Conservation (phyloP, 768 basidiomycete genomes). For the Podaxis mareebaensis region DNA sequence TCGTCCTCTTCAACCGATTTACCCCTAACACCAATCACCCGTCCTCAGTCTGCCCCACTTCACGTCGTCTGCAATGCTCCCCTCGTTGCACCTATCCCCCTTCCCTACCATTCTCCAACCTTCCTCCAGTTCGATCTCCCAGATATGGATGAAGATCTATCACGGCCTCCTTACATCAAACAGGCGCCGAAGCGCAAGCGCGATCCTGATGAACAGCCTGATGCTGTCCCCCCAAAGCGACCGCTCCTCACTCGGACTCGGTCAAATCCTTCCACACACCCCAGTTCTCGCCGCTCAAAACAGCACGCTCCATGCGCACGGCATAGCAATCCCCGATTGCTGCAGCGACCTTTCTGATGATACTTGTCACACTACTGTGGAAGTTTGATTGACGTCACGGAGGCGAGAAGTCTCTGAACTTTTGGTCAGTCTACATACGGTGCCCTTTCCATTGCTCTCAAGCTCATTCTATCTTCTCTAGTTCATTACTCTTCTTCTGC, state of each 20-base stretch:
- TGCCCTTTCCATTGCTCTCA: neutral
- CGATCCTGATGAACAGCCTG: slow-evolving; percentile 20
- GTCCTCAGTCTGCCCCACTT: slow-evolving; percentile 23
- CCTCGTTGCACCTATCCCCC: slow-evolving; percentile 66
- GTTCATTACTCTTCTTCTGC: slow-evolving; percentile 9
- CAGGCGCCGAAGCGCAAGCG: slow-evolving; percentile 39
- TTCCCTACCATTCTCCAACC: slow-evolving; percentile 69
- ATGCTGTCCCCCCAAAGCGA: slow-evolving; percentile 37
- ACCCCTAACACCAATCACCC: slow-evolving; percentile 25
- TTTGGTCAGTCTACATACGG: slow-evolving; percentile 5
- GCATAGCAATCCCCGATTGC: slow-evolving; percentile 11
- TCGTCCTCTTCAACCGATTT: slow-evolving; percentile 23
- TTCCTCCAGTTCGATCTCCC: slow-evolving; percentile 70
- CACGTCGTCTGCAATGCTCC: slow-evolving; percentile 67
- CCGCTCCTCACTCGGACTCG: slow-evolving; percentile 1
- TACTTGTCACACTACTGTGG: slow-evolving; percentile 12
- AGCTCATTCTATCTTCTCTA: slow-evolving; percentile 2
- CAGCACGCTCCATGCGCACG: slow-evolving; percentile 10
- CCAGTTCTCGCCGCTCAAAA: slow-evolving; percentile 5
- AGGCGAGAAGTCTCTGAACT: slow-evolving; percentile 8
- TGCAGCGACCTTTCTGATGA: slow-evolving; percentile 13
- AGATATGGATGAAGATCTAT: slow-evolving; percentile 69
- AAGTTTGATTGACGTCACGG: slow-evolving; percentile 15
- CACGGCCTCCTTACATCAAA: slow-evolving; percentile 61
- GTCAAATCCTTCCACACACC: slow-evolving; percentile 7